Percentiles rank a stretch among this genome's conserved stretches.
phyloP scores from a whole-genome alignment of 2,329 filamentous ascomycete genomes.

The Cordyceps tenuipes region DNA sequence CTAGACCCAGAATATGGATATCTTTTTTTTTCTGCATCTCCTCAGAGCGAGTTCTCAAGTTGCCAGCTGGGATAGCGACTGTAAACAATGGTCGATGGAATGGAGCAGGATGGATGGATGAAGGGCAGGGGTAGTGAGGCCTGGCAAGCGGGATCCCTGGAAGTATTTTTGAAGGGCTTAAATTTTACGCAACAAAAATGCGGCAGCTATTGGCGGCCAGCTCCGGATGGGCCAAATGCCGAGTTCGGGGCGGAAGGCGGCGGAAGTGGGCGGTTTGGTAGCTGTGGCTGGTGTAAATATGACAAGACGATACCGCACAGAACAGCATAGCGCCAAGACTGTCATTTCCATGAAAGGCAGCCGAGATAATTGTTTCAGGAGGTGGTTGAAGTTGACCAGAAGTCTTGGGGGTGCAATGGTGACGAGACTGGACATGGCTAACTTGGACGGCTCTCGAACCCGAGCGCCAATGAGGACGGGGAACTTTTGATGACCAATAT shows the following conservation, averaged over 20 bases:
- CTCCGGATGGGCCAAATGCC: background rate
- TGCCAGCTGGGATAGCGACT: background rate
- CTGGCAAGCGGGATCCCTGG: background rate
- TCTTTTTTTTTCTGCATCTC: background rate
- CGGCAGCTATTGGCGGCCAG: background rate
- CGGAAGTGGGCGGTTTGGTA: background rate
- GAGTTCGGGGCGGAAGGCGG: background rate
- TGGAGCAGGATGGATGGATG: background rate
- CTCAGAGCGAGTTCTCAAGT: background rate
- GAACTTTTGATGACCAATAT: background rate
- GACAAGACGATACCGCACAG: background rate
- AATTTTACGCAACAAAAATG: constrained; percentile 3
- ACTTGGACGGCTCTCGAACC: background rate
- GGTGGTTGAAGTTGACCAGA: too few relatives aligned
- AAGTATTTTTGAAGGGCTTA: background rate
- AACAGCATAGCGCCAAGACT: background rate
- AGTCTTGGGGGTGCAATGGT: too few relatives aligned
- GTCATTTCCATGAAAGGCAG: background rate
- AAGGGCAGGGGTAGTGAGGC: background rate
- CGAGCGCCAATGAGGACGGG: background rate
- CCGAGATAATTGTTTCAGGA: too few relatives aligned
- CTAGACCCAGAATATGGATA: background rate
- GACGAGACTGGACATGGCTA: too few relatives aligned
- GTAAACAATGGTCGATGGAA: background rate
- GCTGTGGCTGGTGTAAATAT: background rate